Conservation (phyloP, 345 rosid genomes). For the Kandelia obovata region DNA sequence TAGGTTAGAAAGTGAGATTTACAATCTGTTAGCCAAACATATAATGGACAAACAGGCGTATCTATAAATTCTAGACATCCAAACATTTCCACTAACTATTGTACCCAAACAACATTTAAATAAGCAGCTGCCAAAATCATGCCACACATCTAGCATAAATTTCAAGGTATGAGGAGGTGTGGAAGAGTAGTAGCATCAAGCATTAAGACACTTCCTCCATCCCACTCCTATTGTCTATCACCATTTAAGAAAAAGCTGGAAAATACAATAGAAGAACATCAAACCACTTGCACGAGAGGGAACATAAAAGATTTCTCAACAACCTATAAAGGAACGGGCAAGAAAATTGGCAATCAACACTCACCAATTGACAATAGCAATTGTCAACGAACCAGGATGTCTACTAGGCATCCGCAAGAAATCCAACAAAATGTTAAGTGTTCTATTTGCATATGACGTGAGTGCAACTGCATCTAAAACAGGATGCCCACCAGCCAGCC, state of each 20-base stretch:
- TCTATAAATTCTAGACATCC: too few species aligned
- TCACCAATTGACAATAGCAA: conserved; percentile 78
- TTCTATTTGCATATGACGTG: conserved; percentile 62
- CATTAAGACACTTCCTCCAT: neutral
- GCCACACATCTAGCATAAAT: too few species aligned
- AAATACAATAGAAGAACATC: neutral
- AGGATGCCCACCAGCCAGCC: conserved; percentile 70
- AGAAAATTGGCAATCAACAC: conserved; percentile 31
- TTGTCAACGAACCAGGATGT: conserved; percentile 64
- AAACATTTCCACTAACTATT: too few species aligned
- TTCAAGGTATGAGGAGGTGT: neutral
- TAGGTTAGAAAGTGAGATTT: too few species aligned
- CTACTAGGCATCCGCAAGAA: conserved; percentile 53
- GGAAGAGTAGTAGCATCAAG: neutral
- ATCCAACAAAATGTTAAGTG: conserved; percentile 51
- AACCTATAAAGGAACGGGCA: neutral
- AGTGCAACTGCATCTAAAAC: conserved; percentile 58
- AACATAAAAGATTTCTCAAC: neutral
- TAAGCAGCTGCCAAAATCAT: too few species aligned
- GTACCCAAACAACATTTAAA: too few species aligned
- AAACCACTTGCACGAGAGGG: neutral
- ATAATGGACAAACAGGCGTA: too few species aligned
- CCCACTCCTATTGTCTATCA: neutral
- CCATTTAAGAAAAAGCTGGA: neutral
- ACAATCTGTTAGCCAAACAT: too few species aligned